Evolutionary conservation across 441 rosid species (phyloP).

Genomic region (Gossypium laxum): DNA sequence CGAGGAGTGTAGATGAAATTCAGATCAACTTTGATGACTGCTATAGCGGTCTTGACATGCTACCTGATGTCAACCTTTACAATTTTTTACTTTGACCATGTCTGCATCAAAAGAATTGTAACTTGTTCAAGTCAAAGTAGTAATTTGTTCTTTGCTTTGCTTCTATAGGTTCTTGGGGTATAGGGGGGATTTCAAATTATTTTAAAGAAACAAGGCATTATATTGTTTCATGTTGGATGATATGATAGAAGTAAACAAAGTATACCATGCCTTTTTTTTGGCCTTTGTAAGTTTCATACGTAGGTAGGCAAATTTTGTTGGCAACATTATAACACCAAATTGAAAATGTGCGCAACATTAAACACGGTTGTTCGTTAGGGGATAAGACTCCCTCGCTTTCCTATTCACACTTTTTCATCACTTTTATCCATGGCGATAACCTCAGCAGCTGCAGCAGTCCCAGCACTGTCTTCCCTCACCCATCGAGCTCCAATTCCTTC

Average conservation of each 20-base stretch:
- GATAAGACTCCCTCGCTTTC: constrained; percentile 21
- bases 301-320: too few relatives aligned
- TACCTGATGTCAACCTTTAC: constrained; percentile 26
- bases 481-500: constrained; percentile 13
- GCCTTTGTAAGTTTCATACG: too few relatives aligned
- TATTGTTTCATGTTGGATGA: background rate
- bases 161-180: background rate
- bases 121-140: background rate
- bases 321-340: background rate
- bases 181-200: background rate
- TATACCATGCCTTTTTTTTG: too few relatives aligned
- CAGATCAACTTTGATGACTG: constrained; percentile 25
- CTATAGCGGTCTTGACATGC: constrained; percentile 26
- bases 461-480: constrained; percentile 26
- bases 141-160: background rate
- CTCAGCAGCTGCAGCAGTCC: constrained; percentile 14
- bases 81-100: constrained; percentile 12
- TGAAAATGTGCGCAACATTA: background rate
- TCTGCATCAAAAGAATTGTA: background rate
- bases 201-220: background rate
- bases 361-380: background rate
- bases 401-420: background rate
- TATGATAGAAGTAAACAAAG: too few relatives aligned
- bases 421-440: constrained; percentile 14
- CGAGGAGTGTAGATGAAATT: constrained; percentile 6